phyloP scores from a whole-genome alignment of 306 rosid genomes.

The Carpinus fangiana region DNA sequence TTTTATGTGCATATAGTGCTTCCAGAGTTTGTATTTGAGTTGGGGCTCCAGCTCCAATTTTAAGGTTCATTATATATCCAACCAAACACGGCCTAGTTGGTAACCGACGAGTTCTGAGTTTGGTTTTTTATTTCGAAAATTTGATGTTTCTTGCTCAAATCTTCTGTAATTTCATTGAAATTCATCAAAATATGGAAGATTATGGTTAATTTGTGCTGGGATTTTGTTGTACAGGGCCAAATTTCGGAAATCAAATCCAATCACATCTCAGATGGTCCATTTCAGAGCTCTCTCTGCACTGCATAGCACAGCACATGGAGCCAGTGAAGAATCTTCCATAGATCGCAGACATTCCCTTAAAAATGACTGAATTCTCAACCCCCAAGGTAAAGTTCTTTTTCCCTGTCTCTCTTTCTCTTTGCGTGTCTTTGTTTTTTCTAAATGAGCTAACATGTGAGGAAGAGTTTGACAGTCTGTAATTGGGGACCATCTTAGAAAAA shows the following conservation, averaged over 20 bases:
- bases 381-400: slow-evolving; percentile 31
- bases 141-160: slow-evolving; percentile 15
- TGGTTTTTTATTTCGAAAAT: slow-evolving; percentile 2
- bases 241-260: slow-evolving; percentile 42
- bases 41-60: not conserved
- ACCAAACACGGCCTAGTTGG: slow-evolving; percentile 1
- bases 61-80: not conserved
- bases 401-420: not conserved
- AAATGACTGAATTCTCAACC: slow-evolving; percentile 38
- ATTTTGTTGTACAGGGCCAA: slow-evolving; percentile 36
- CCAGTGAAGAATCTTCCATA: slow-evolving; percentile 42
- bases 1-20: not conserved
- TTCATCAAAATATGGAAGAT: slow-evolving; percentile 9
- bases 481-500: slow-evolving; percentile 65
- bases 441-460: slow-evolving; percentile 44
- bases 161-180: slow-evolving; percentile 9
- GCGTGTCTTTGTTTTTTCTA: slow-evolving; percentile 4
- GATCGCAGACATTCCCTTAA: slow-evolving; percentile 41
- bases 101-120: slow-evolving; percentile 9
- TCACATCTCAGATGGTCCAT: slow-evolving; percentile 25
- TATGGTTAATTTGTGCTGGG: slow-evolving; percentile 26
- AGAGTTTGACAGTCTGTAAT: slow-evolving; percentile 78
- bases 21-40: slow-evolving; percentile 9
- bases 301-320: slow-evolving; percentile 31
- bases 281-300: slow-evolving; percentile 33